Percentiles rank a stretch among this genome's conserved stretches.
These are phyloP conservation scores for Haberlea rhodopensis DNA, from an alignment of 257 asterid genomes.

Conservation along the genomic window DNA sequence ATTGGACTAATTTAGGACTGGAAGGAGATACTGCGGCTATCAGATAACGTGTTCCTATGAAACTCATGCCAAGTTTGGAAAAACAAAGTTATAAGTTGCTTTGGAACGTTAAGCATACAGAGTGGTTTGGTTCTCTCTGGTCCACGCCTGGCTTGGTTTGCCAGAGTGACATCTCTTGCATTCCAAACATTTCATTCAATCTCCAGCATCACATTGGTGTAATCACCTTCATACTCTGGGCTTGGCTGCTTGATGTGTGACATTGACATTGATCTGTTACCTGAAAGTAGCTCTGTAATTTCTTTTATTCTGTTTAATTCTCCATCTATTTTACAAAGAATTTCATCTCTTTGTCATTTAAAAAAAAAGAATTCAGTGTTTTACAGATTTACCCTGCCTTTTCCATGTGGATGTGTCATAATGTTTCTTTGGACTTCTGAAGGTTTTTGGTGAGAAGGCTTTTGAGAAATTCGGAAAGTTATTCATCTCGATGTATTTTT, in stretches of 20 bases:
- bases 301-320: neutral
- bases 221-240: neutral
- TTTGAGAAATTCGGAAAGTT: slow-evolving; percentile 77
- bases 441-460: slow-evolving; percentile 92
- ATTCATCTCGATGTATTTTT: slow-evolving; percentile 88
- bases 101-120: neutral
- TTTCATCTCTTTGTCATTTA: too few relatives aligned
- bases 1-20: too few relatives aligned
- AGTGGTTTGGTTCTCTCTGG: slow-evolving; percentile 6
- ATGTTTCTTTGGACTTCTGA: slow-evolving; percentile 25
- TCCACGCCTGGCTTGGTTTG: too few relatives aligned
- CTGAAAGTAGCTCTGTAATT: neutral
- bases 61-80: too few relatives aligned
- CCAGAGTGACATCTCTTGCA: too few relatives aligned
- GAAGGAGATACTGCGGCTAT: too few relatives aligned
- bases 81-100: neutral
- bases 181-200: too few relatives aligned
- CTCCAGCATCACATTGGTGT: neutral
- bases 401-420: slow-evolving; percentile 13
- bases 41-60: too few relatives aligned
- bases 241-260: neutral
- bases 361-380: neutral
- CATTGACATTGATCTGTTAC: neutral
- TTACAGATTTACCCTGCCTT: neutral
- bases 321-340: neutral